These are phyloP conservation scores for Tirmania nivea DNA, from an alignment of 495 filamentous ascomycete species.

Conservation along the genomic window DNA sequence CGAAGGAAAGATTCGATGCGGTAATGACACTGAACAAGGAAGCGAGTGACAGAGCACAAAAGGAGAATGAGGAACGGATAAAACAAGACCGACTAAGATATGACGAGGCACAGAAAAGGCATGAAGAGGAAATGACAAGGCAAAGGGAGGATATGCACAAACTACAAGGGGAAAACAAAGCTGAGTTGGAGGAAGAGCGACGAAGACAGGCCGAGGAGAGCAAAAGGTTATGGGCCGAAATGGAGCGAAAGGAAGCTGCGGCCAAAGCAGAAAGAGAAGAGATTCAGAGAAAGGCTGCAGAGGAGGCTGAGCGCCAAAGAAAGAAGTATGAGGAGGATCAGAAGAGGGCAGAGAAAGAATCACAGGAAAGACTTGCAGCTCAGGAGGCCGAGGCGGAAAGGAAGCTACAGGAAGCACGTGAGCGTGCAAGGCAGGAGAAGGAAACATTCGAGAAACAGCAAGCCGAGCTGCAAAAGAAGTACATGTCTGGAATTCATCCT, in stretches of 20 bases:
- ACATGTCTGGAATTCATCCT: constrained; percentile 1
- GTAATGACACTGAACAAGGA: no score
- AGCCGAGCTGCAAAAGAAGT: background rate
- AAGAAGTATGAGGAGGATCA: background rate
- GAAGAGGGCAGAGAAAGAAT: background rate
- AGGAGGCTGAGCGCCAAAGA: background rate
- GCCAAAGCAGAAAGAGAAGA: background rate
- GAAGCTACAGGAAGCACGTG: background rate
- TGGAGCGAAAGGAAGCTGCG: background rate
- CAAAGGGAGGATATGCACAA: no score
- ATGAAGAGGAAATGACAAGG: background rate
- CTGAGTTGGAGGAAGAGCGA: background rate
- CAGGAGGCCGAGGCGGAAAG: background rate
- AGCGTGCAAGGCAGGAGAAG: no score
- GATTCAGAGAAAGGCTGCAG: background rate
- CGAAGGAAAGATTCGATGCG: no score
- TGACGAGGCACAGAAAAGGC: no score
- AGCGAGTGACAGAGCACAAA: no score
- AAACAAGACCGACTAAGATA: no score
- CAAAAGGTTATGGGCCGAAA: background rate
- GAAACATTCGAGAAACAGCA: background rate
- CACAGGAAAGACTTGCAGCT: background rate
- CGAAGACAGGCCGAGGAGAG: background rate
- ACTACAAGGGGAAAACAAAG: background rate
- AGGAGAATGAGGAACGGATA: no score